Evolutionary conservation across 208 protist species (phyloP), one percentile per base, ranked within the genome.

Genomic region (Leishmania tarentolae): DNA sequence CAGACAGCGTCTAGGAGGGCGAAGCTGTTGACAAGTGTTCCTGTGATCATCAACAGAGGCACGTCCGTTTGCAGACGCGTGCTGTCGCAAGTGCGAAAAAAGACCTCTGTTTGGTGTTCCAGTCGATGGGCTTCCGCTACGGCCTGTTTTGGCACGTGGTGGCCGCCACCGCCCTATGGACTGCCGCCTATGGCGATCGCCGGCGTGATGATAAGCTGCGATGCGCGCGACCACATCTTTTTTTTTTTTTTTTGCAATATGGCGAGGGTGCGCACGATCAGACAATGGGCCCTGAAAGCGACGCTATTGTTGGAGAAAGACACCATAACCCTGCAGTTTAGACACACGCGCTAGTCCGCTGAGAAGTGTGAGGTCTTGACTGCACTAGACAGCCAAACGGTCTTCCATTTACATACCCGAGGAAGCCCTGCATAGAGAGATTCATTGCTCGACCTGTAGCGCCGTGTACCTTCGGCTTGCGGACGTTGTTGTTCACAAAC

Each of bases 281-380:
- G 83, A 46, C 70, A 82, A 44, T 90, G 24, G 71, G 68, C 68
- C 78, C 87, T 90, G 79, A 93, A 85, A 56, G 50, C 68, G 74
- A 93, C 91, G 65, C 88, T 88, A 76, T 93, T 93, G 68, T 92
- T 87, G 83, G 84, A 86, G 76, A 94, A 94, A 21, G 91, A 87
- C 82, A 90, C 86, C 31, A 85, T 57, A 35, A 88, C 72, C 80
- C 87, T 85, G 78, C 92, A 92, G 77, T 89, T 74, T 63, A 88
- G 9, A 57, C 83, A 86, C 17, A 92, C 82, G 59, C 81, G 86
- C 73, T 88, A 88, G 86, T n/a, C 88, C 89, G 80, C 90, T 88
- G 72, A 59, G 76, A 73, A 66, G 31, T 44, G 79, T 88, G 84
- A 81, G 90, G 86, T 92, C 86, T 72, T 81, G 80, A 63, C 83